Conservation (phyloP, 2,329 filamentous ascomycete species). For the Mariannaea elegans region DNA sequence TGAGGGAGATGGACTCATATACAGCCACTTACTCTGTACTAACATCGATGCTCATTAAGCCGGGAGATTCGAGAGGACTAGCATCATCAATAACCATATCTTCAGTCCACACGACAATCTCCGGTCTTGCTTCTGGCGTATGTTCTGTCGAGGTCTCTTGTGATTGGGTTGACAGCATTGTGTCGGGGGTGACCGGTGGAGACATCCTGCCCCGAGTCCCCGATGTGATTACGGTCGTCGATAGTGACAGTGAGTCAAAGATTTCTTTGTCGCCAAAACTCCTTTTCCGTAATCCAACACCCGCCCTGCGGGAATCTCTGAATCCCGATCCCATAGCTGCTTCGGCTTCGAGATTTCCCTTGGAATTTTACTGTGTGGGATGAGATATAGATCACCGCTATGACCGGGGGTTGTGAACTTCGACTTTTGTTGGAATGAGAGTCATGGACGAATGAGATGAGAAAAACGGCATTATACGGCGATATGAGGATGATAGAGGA, state of each 20-base stretch:
- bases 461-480: slow-evolving; percentile 37
- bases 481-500: slow-evolving; percentile 7
- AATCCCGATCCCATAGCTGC: slow-evolving; percentile 39
- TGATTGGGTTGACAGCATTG: slow-evolving; percentile 39
- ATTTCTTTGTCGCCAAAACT: slow-evolving; percentile 29
- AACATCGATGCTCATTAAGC: slow-evolving; percentile 31
- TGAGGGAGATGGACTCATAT: slow-evolving; percentile 1
- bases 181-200: slow-evolving; percentile 37
- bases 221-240: slow-evolving; percentile 33
- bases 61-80: slow-evolving; percentile 35
- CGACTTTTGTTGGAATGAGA: slow-evolving; percentile 34
- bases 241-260: slow-evolving; percentile 39
- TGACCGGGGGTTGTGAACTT: slow-evolving; percentile 33
- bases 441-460: slow-evolving; percentile 38
- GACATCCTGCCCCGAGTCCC: slow-evolving; percentile 42
- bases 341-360: slow-evolving; percentile 25
- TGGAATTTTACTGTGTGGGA: slow-evolving; percentile 16
- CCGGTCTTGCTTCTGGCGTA: slow-evolving; percentile 49
- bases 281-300: slow-evolving; percentile 35
- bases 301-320: slow-evolving; percentile 32
- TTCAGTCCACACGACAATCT: slow-evolving; percentile 57
- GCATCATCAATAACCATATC: slow-evolving; percentile 45
- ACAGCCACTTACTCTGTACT: slow-evolving; percentile 41
- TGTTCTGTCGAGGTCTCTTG: slow-evolving; percentile 46
- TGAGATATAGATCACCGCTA: slow-evolving; percentile 29